Evolutionary conservation across 345 rosid genomes (phyloP).

Genomic region (Eucalyptus microcorys): DNA sequence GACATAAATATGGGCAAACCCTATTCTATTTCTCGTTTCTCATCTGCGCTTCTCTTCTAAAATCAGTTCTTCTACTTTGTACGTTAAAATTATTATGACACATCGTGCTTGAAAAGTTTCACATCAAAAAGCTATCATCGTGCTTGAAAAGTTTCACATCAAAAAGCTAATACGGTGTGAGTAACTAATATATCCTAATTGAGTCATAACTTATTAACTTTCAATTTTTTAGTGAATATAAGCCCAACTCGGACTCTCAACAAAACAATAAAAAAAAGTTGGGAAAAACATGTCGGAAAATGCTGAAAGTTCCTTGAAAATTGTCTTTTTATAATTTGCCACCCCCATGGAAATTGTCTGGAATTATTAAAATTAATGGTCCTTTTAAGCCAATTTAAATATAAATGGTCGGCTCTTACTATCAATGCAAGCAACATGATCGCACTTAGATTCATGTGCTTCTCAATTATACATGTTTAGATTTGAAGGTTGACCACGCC

Average conservation of each 20-base stretch:
- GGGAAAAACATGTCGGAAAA: not conserved
- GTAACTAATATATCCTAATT: too few relatives aligned
- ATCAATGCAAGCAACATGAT: not conserved
- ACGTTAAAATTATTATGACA: rapidly evolving
- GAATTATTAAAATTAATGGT: not conserved
- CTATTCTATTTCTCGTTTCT: not conserved
- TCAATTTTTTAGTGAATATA: too few relatives aligned
- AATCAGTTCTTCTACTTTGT: not conserved
- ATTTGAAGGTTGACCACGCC: not conserved
- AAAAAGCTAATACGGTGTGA: too few relatives aligned
- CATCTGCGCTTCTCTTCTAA: not conserved
- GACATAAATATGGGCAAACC: not conserved
- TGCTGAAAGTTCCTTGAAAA: not conserved
- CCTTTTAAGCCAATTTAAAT: not conserved
- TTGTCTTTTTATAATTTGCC: not conserved
- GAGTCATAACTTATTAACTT: rapidly evolving
- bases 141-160: too few relatives aligned
- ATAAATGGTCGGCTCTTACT: not conserved
- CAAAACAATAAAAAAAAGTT: not conserved
- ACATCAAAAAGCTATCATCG: too few relatives aligned
- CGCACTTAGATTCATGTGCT: not conserved
- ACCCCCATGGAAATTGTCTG: not conserved
- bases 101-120: too few relatives aligned
- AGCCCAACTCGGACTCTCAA: rapidly evolving
- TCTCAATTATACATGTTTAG: not conserved